Conservation (phyloP, 73 alveolate genomes). For the Symbiodinium natans region DNA sequence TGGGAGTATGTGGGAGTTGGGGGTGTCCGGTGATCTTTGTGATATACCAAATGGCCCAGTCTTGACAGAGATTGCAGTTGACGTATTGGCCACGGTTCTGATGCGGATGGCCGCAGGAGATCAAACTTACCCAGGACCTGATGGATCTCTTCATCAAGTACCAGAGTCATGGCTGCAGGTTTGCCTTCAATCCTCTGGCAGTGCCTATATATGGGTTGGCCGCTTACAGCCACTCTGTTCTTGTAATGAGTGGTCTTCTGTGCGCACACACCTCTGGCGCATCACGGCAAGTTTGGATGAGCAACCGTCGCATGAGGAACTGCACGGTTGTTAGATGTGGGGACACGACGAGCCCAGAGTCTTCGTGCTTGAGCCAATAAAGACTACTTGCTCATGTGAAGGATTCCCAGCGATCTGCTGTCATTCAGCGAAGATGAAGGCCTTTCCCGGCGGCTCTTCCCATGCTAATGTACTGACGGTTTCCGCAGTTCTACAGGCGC, state of each 20-base stretch:
- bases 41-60: not conserved
- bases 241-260: too few species aligned
- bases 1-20: not conserved
- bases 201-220: too few species aligned
- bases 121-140: slow-evolving; percentile 50
- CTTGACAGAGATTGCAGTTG: not conserved
- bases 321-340: not conserved
- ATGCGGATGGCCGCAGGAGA: not conserved
- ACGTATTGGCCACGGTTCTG: not conserved
- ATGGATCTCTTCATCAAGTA: slow-evolving; percentile 45
- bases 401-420: slow-evolving; percentile 67
- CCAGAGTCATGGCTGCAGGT: slow-evolving; percentile 9
- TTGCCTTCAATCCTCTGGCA: too few species aligned
- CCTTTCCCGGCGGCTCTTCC: not conserved
- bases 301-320: not conserved
- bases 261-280: too few species aligned
- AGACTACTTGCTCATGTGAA: not conserved
- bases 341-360: not conserved
- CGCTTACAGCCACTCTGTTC: too few species aligned
- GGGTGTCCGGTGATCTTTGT: not conserved
- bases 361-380: not conserved
- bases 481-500: not conserved
- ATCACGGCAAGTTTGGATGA: too few species aligned
- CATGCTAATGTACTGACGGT: not conserved
- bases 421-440: slow-evolving; percentile 7